Evolutionary conservation across 352 stramenopile genomes (phyloP).

Genomic region (Phytopythium aichiense): DNA sequence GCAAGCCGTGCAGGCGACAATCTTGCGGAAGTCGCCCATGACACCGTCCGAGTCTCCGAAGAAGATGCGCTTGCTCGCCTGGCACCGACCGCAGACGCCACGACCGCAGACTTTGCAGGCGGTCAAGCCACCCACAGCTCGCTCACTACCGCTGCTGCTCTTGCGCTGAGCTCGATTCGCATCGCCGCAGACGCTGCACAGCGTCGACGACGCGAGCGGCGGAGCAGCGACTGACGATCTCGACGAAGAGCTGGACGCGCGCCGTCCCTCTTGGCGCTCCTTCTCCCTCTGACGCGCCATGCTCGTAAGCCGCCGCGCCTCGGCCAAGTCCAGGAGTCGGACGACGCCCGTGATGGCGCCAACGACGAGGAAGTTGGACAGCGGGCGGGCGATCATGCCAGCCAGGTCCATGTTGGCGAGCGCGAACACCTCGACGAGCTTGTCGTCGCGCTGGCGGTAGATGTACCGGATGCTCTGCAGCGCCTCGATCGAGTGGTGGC

Average conservation of each 20-base stretch:
- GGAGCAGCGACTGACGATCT: conserved; percentile 7
- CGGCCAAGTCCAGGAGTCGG: conserved; percentile 36
- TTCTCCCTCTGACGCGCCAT: conserved; percentile 20
- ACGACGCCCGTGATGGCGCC: conserved; percentile 41
- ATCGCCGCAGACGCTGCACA: conserved; percentile 19
- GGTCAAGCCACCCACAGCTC: not conserved
- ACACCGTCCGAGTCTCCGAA: conserved; percentile 23
- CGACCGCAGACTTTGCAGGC: conserved; percentile 24
- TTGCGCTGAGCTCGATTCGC: conserved; percentile 2
- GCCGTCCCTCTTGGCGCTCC: not conserved
- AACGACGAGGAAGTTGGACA: conserved; percentile 31
- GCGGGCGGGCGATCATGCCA: conserved; percentile 28
- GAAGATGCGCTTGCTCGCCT: conserved; percentile 34
- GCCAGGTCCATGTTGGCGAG: conserved; percentile 31
- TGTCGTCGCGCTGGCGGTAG: conserved; percentile 46
- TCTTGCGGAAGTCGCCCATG: conserved; percentile 36
- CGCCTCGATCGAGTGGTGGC: conserved; percentile 35
- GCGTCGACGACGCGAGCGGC: not conserved
- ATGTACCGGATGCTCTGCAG: conserved; percentile 42
- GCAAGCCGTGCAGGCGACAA: conserved; percentile 36
- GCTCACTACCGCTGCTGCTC: not conserved
- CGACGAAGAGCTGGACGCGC: conserved; percentile 14
- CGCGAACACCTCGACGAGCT: conserved; percentile 47
- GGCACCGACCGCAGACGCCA: conserved; percentile 25
- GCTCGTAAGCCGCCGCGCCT: conserved; percentile 40